Evolutionary conservation across 148 eudicot species (phyloP).

Genomic region (Cornus kousa): DNA sequence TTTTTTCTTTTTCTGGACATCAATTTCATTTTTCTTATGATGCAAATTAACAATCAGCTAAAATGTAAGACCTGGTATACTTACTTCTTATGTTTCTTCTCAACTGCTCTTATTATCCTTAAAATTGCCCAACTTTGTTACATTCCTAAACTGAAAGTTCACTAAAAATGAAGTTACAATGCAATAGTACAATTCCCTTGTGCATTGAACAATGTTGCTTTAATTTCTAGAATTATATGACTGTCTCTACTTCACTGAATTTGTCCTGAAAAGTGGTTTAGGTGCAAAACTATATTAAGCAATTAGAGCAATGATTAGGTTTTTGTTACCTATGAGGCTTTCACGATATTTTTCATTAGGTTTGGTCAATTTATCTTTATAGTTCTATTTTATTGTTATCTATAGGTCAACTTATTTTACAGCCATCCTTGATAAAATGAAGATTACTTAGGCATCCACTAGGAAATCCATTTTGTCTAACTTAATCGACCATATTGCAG

Average conservation of each 20-base stretch:
- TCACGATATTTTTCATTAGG: not conserved
- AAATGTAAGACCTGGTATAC: not conserved
- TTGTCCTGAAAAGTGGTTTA: not conserved
- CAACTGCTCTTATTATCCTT: not conserved
- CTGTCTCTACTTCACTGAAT: not conserved
- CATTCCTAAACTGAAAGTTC: not conserved
- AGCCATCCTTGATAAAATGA: not conserved
- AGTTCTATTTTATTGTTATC: not conserved
- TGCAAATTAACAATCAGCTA: not conserved
- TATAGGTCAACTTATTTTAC: not conserved
- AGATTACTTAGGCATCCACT: not conserved
- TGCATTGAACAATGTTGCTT: not conserved
- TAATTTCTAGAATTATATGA: not conserved
- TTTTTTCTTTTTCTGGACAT: too few relatives aligned
- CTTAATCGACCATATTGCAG: constrained; percentile 16
- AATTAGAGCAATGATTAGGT: not conserved
- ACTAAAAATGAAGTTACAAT: not conserved
- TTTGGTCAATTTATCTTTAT: not conserved
- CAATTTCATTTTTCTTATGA: too few relatives aligned
- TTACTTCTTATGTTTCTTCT: not conserved
- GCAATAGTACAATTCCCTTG: not conserved
- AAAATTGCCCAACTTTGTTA: not conserved
- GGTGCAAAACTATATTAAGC: not conserved
- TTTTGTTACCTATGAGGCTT: not conserved
- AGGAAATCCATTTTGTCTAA: not conserved